Evolutionary conservation across 2,329 filamentous ascomycete species (phyloP).

Genomic region (Metarhizium robertsii): DNA sequence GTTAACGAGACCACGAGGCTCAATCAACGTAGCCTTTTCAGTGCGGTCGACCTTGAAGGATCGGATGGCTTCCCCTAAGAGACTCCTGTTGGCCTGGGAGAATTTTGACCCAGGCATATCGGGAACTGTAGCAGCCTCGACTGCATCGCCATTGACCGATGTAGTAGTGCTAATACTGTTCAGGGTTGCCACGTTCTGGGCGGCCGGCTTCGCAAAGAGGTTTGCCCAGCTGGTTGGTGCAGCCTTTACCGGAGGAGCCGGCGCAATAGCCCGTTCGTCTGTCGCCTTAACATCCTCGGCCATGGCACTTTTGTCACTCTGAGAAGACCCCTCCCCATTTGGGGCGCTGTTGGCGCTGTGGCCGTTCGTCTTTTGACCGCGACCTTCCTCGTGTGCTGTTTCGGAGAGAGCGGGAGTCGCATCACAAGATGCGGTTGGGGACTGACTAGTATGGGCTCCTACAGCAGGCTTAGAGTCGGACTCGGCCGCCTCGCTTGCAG

Average conservation of each 20-base stretch:
- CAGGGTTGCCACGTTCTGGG: conserved; percentile 10
- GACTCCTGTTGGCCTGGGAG: conserved; percentile 38
- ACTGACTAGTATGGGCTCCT: not conserved
- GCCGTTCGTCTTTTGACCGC: conserved; percentile 6
- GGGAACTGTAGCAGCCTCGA: conserved; percentile 6
- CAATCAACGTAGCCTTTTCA: conserved; percentile 69
- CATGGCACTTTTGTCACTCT: conserved; percentile 14
- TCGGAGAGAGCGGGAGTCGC: not conserved
- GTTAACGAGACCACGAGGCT: conserved; percentile 89
- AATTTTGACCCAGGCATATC: conserved; percentile 24
- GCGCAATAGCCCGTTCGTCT: conserved; percentile 6
- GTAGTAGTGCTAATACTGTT: conserved; percentile 18
- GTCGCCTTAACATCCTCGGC: conserved; percentile 9
- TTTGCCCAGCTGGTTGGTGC: conserved; percentile 31
- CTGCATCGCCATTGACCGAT: conserved; percentile 15
- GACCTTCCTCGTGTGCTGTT: conserved; percentile 4
- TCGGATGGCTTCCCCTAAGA: conserved; percentile 67
- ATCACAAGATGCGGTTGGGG: not conserved
- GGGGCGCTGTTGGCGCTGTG: not conserved
- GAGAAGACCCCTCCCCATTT: conserved; percentile 11
- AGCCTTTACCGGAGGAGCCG: conserved; percentile 16
- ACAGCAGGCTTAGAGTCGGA: not conserved
- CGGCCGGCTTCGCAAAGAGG: conserved; percentile 24
- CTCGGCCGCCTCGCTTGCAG: not conserved
- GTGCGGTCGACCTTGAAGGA: conserved; percentile 59